Base-by-base conservation (phyloP, 192 early-diverging fungal species). In the Dispira simplex region DNA sequence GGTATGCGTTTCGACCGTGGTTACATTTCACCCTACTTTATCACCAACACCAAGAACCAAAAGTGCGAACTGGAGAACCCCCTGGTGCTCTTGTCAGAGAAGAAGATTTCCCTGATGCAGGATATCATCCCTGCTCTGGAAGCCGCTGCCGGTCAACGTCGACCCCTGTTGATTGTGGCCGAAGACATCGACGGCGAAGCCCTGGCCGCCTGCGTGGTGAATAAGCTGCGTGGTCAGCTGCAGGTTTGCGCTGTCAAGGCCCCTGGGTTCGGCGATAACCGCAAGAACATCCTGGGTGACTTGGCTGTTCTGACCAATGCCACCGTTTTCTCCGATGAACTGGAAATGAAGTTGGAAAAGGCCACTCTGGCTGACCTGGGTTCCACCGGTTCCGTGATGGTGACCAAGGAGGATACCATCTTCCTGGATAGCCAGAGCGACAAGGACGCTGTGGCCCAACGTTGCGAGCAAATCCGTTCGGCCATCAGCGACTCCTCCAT, bases 21-120 rank as follows among this genome's bases (percentile, higher is more conserved):
- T 60, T 99, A 85, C 82, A 96, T 95, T 73, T 97, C 95, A 25
- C 97, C 97, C 32, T 98, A 99, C 84, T 99, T 99, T 68, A 95
- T 98, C 78, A 99, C 95, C 70, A 93, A 99, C 76, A 83, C 91
- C 70, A 93, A 93, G 82, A 81, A 90, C 62, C 93, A 96, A 75
- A 98, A 98, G 81, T 93, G 95, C 67, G 97, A 99, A 80, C 94
- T 99, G 62, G 97, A 99, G 82, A 99, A 99, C 78, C 97, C 97
- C 46, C 77, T 98, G 71, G 89, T 99, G 68, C 77, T 99, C 66
- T 78, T 99, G n/a, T 93, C 91, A 23, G 97, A 99, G 75, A 90
- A 92, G 81, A 99, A 99, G 85, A 92, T 99, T 70, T 95, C 92
- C 49, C 66, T 87, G 43, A 75, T 99, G 25, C 91, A 93, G 76